Conservation (phyloP, 2,329 filamentous ascomycete species). For the Cyphellophora attinorum region DNA sequence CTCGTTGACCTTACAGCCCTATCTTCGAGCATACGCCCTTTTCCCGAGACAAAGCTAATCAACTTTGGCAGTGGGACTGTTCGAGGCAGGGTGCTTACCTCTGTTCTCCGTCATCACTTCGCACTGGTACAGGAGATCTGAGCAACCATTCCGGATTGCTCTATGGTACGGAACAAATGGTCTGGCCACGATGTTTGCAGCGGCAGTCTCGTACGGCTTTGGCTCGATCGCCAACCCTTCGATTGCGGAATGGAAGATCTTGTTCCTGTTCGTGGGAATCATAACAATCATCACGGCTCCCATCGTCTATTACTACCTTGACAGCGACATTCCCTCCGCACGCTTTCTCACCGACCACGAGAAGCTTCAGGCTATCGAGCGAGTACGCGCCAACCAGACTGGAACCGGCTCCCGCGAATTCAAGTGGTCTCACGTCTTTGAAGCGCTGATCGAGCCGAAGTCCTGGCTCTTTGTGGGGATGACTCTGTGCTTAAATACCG, state of each 20-base stretch:
- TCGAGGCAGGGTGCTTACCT: constrained; percentile 42
- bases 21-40: too few species aligned
- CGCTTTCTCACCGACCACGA: constrained; percentile 39
- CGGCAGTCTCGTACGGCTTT: constrained; percentile 47
- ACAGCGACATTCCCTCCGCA: constrained; percentile 47
- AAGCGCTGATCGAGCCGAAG: constrained; percentile 35
- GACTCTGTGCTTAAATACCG: constrained; percentile 54
- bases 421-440: constrained; percentile 34
- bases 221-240: constrained; percentile 40
- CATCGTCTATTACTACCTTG: constrained; percentile 50
- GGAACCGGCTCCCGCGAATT: constrained; percentile 37
- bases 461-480: constrained; percentile 52
- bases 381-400: constrained; percentile 41
- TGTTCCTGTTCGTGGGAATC: constrained; percentile 54
- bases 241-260: constrained; percentile 44
- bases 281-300: constrained; percentile 51
- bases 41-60: too few species aligned
- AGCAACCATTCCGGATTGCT: constrained; percentile 55
- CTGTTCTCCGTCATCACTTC: constrained; percentile 36
- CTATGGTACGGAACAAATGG: constrained; percentile 60
- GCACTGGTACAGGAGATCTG: constrained; percentile 39
- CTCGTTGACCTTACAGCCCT: too few species aligned
- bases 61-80: too few species aligned
- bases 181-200: constrained; percentile 47
- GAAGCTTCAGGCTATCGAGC: constrained; percentile 37